These are phyloP conservation scores for Triangularia setosa DNA, from an alignment of 2,329 filamentous ascomycete genomes.

Conservation along the genomic window DNA sequence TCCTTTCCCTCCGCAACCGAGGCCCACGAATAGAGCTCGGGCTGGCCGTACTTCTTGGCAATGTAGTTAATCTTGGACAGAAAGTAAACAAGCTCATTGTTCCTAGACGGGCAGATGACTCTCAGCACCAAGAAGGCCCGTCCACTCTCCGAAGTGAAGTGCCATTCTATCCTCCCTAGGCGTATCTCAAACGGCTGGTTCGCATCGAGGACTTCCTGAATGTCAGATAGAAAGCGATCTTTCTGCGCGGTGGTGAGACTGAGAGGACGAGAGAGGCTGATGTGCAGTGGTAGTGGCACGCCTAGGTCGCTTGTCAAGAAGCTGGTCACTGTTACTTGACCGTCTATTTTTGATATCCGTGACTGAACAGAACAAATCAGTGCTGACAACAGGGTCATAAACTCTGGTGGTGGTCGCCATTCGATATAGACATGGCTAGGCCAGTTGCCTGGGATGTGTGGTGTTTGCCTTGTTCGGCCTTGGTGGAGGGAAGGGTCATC, in stretches of 20 bases:
- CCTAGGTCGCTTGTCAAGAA: slow-evolving; percentile 76
- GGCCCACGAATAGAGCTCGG: slow-evolving; percentile 59
- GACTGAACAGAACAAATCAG: slow-evolving; percentile 39
- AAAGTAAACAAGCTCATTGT: slow-evolving; percentile 57
- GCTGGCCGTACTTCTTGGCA: slow-evolving; percentile 59
- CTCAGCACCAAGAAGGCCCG: slow-evolving; percentile 82
- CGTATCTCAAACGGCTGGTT: not conserved
- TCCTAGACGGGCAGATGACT: slow-evolving; percentile 39
- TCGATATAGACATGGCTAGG: slow-evolving; percentile 89
- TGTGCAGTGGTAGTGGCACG: slow-evolving; percentile 75
- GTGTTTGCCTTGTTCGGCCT: slow-evolving; percentile 75
- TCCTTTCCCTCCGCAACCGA: slow-evolving; percentile 18
- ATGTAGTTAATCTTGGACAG: slow-evolving; percentile 64
- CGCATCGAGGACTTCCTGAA: slow-evolving; percentile 33
- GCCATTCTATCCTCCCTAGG: slow-evolving; percentile 41
- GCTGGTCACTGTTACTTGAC: slow-evolving; percentile 49
- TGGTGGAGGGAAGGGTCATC: slow-evolving; percentile 85
- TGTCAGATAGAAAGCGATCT: slow-evolving; percentile 57
- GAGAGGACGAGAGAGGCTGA: slow-evolving; percentile 83
- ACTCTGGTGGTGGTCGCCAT: slow-evolving; percentile 58
- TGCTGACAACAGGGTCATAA: slow-evolving; percentile 44
- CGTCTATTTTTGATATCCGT: slow-evolving; percentile 19
- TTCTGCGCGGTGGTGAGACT: slow-evolving; percentile 70
- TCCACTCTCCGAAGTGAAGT: slow-evolving; percentile 53
- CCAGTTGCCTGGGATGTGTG: slow-evolving; percentile 88